Percentiles rank a stretch among this genome's conserved stretches.
phyloP scores from a whole-genome alignment of 129 eudicot species.

The Logfia minima region DNA sequence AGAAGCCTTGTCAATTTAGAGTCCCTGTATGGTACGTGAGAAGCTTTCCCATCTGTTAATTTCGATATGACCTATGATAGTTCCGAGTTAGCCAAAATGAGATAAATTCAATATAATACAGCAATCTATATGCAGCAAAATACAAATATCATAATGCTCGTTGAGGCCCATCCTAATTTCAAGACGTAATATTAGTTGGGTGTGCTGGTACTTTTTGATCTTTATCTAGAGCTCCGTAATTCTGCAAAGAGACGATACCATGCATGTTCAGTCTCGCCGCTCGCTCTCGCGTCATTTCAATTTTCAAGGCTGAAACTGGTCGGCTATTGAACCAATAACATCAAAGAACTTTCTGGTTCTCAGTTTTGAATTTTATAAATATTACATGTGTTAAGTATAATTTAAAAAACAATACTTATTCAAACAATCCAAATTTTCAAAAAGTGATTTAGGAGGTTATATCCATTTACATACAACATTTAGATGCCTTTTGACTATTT shows the following conservation, averaged over 20 bases:
- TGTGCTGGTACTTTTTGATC: not conserved
- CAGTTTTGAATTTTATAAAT: not conserved
- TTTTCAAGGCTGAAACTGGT: not conserved
- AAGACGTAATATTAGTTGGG: constrained; percentile 1
- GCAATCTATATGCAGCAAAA: constrained; percentile 9
- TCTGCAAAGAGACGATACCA: not conserved
- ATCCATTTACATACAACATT: not conserved
- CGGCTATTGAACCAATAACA: not conserved
- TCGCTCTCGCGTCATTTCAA: not conserved
- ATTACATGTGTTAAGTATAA: not conserved
- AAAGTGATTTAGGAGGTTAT: not conserved
- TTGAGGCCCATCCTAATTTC: not conserved
- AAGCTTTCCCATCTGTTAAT: constrained; percentile 79
- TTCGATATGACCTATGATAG: constrained; percentile 77
- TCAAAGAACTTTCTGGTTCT: not conserved
- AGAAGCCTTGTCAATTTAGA: constrained; percentile 93
- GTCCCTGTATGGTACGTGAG: constrained; percentile 84
- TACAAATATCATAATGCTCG: not conserved
- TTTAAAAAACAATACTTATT: no score
- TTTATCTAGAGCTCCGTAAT: constrained; percentile 11
- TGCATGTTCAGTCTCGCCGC: not conserved
- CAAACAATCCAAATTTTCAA: not conserved
- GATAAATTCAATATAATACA: not conserved
- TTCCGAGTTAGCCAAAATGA: constrained; percentile 21
- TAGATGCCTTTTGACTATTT: not conserved